Base-by-base conservation (phyloP, 2,329 filamentous ascomycete genomes). In the Hypocrella siamensis region DNA sequence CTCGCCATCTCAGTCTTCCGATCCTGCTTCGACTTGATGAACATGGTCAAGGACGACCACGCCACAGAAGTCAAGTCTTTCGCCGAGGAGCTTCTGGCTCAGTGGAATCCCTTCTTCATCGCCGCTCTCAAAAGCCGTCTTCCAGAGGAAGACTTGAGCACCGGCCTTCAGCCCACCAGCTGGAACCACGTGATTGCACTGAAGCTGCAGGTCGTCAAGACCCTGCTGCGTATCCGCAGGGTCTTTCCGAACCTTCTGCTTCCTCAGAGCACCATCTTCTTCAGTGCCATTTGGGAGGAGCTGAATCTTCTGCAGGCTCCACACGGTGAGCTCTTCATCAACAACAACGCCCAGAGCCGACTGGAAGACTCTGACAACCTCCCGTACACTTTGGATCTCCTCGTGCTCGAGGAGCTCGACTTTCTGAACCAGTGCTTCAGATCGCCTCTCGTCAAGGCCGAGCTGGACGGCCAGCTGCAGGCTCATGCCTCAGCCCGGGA, bases 1-100 rank as follows among this genome's bases (percentile, higher is more conserved):
- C 64, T 96, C 42, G 82, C 90, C 25, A 79, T 96, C 26, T 83
- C 80, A 26, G 82, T 94, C 35, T 93, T 96, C 63, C 73, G 84
- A 35, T 75, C 75, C 30, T 93, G 84, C 56, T 93, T 98, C 52
- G 85, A 96, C 51, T 82, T 90, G 35, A 72, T 98, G 60, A 85
- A 96, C 57, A 93, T 94, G 72, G 81, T 96, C 42, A 80, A 93
- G 64, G 86, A 93, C 42, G 83, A 93, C 43, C 82, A 96, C 56
- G 81, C 82, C 46, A 68, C 70, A 35, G 82, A 82, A 34, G 84
- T 96, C 38, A 90, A 83, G 54, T 68, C 67, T 2, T 98, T 98
- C 52, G 85, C 88, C 32, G 83, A 93, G 38, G 80, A 93, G 47
- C 75, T 84, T 0, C 65, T 96, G 30, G 68, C 66, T 43, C 70